Percentiles rank a stretch among this genome's conserved stretches.
Evolutionary conservation across 2,329 filamentous ascomycete genomes (phyloP).

Genomic region (Aspergillus sp.): DNA sequence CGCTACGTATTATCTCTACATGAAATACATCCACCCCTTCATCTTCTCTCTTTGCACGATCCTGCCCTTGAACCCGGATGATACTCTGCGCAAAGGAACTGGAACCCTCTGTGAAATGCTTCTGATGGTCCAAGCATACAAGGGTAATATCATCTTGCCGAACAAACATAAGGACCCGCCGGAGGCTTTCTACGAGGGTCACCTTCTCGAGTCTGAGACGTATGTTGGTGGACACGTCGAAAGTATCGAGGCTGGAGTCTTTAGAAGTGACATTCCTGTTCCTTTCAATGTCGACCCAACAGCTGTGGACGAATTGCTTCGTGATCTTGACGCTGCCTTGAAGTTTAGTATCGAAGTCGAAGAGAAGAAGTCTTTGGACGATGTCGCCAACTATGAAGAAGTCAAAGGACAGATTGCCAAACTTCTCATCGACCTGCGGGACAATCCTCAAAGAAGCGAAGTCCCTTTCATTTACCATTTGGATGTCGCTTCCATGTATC

Average conservation of each 20-base stretch:
- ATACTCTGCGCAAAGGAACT: constrained; percentile 90
- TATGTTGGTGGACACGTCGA: constrained; percentile 99
- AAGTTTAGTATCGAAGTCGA: constrained; percentile 84
- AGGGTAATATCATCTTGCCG: constrained; percentile 85
- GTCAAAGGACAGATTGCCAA: constrained; percentile 79
- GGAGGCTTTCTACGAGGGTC: constrained; percentile 95
- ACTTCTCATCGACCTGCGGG: constrained; percentile 69
- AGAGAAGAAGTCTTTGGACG: constrained; percentile 77
- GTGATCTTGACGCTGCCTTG: constrained; percentile 83
- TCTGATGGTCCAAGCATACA: constrained; percentile 96
- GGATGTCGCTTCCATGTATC: constrained; percentile 99
- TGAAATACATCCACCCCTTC: constrained; percentile 99
- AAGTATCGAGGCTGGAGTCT: constrained; percentile 97
- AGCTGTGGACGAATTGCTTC: constrained; percentile 84
- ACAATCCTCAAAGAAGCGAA: constrained; percentile 81
- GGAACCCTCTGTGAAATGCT: constrained; percentile 99
- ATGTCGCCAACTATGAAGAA: constrained; percentile 78
- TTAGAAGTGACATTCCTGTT: constrained; percentile 90
- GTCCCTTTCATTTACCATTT: constrained; percentile 93
- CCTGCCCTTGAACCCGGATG: constrained; percentile 86
- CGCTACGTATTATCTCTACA: constrained; percentile 97
- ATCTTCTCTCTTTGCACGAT: constrained; percentile 99
- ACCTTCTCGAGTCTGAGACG: constrained; percentile 92
- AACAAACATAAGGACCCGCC: constrained; percentile 93
- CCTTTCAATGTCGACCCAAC: constrained; percentile 87